These are phyloP conservation scores for Cryptosporidium parvum DNA, from an alignment of 169 alveolate species.

Conservation along the genomic window DNA sequence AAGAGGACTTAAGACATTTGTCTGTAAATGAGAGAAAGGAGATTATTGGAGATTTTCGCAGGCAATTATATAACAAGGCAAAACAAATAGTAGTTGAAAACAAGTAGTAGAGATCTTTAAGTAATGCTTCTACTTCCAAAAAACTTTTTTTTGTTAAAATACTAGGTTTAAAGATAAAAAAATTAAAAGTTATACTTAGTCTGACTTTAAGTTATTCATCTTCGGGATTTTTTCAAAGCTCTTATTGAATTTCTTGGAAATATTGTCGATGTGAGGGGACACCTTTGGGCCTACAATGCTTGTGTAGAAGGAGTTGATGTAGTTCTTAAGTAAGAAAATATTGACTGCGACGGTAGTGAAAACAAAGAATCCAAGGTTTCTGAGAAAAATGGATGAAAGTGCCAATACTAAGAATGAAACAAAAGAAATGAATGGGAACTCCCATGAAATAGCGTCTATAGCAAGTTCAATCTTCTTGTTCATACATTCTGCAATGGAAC, in stretches of 20 bases:
- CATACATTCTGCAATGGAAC: constrained; percentile 16
- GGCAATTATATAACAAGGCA: constrained; percentile 51
- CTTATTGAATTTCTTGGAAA: constrained; percentile 61
- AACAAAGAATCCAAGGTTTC: constrained; percentile 47
- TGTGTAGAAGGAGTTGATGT: constrained; percentile 58
- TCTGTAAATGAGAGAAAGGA: constrained; percentile 26
- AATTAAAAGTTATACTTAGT: neutral
- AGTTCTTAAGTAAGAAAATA: constrained; percentile 24
- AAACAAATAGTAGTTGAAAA: constrained; percentile 50
- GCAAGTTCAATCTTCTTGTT: constrained; percentile 36
- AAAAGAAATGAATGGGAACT: constrained; percentile 55
- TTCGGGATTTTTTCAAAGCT: constrained; percentile 66
- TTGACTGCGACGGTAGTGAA: constrained; percentile 37
- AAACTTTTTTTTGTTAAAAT: neutral
- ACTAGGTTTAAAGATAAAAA: neutral
- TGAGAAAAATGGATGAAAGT: constrained; percentile 32
- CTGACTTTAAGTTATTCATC: constrained; percentile 35
- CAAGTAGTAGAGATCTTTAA: neutral
- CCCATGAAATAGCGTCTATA: constrained; percentile 71
- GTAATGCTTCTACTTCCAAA: constrained; percentile 13
- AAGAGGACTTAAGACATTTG: constrained; percentile 8
- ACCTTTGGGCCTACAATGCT: constrained; percentile 54
- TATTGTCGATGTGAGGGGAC: constrained; percentile 57
- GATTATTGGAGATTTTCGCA: constrained; percentile 27
- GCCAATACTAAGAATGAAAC: constrained; percentile 22